Conservation (phyloP, 148 eudicot species). For the Diospyros kaki region DNA sequence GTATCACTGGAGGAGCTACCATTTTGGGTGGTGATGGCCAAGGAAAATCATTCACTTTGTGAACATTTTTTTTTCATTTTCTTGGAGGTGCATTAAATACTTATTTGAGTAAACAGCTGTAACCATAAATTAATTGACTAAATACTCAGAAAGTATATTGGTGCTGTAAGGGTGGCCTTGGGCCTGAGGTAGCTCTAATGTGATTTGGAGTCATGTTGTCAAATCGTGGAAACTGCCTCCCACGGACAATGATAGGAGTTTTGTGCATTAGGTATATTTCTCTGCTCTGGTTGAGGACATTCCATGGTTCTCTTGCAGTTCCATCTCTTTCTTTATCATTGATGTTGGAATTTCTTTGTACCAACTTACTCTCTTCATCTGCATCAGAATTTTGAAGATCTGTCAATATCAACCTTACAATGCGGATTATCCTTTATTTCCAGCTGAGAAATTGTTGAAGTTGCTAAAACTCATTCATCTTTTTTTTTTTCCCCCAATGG, state of each 20-base stretch:
- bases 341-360: background rate
- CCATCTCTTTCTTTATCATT: background rate
- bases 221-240: too few species aligned
- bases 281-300: background rate
- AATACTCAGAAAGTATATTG: background rate
- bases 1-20: too few species aligned
- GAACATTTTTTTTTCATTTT: background rate
- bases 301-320: background rate
- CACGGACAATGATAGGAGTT: too few species aligned
- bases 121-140: background rate
- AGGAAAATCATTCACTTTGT: background rate
- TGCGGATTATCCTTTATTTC: background rate
- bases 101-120: background rate
- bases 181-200: too few species aligned
- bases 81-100: background rate
- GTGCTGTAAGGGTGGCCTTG: background rate
- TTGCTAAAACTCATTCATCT: background rate
- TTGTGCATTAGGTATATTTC: too few species aligned
- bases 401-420: background rate
- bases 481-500: background rate
- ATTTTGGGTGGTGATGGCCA: too few species aligned
- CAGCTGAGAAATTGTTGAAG: background rate
- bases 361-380: background rate
- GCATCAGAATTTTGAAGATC: background rate
- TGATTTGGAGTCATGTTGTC: too few species aligned